Evolutionary conservation across 352 stramenopile genomes (phyloP).

Genomic region (Phytophthora europaea): DNA sequence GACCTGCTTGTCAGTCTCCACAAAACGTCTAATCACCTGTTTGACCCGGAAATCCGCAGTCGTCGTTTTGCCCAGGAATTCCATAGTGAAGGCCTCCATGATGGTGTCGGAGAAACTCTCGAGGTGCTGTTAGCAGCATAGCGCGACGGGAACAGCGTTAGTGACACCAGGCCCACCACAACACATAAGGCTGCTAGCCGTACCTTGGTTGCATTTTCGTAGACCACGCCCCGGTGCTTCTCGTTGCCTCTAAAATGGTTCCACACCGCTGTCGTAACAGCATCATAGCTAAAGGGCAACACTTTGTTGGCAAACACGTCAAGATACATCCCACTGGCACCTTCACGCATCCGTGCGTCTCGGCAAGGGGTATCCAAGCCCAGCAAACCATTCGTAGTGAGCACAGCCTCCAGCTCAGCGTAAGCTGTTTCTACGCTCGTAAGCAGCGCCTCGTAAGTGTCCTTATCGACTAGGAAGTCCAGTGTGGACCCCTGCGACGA

Average conservation of each 20-base stretch:
- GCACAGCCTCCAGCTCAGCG: conserved; percentile 35
- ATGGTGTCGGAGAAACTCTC: conserved; percentile 51
- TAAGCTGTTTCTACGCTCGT: conserved; percentile 44
- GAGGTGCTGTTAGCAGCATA: conserved; percentile 22
- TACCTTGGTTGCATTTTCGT: conserved; percentile 45
- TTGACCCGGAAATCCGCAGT: conserved; percentile 47
- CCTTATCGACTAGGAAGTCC: conserved; percentile 43
- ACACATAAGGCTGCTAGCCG: neutral
- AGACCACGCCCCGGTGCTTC: conserved; percentile 43
- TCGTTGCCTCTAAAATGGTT: conserved; percentile 47
- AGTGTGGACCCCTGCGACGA: conserved; percentile 31
- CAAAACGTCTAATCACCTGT: conserved; percentile 51
- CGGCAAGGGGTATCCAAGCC: conserved; percentile 31
- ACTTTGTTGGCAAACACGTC: conserved; percentile 50
- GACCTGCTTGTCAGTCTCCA: conserved; percentile 46
- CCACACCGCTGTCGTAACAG: conserved; percentile 38
- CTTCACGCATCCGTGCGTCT: conserved; percentile 44
- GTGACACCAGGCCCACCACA: neutral
- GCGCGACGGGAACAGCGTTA: neutral
- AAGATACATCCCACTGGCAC: conserved; percentile 41
- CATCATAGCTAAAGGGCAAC: conserved; percentile 40
- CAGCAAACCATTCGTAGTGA: conserved; percentile 40
- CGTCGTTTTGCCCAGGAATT: conserved; percentile 43
- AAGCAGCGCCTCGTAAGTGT: conserved; percentile 43
- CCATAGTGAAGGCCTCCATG: conserved; percentile 57